These are phyloP conservation scores for Emmonsiellopsis sp. DNA, from an alignment of 2,329 filamentous ascomycete genomes.

Conservation along the genomic window DNA sequence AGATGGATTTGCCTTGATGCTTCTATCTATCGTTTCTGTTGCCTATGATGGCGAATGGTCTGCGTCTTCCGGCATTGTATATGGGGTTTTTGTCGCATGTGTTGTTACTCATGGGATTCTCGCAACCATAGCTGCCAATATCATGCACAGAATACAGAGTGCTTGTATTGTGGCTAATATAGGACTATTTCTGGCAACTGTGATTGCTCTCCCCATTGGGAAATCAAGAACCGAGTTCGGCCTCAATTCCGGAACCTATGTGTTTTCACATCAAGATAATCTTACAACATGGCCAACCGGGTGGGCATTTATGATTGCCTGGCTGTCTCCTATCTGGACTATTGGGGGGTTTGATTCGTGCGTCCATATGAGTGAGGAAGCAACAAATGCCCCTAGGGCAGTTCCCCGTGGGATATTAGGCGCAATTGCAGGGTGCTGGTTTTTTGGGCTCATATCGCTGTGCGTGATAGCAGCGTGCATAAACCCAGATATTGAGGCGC, in stretches of 20 bases:
- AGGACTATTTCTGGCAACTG: constrained; percentile 45
- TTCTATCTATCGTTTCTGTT: constrained; percentile 50
- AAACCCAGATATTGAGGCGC: constrained; percentile 40
- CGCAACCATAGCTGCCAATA: constrained; percentile 42
- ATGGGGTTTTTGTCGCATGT: constrained; percentile 47
- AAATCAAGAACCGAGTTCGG: constrained; percentile 16
- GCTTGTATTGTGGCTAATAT: constrained; percentile 48
- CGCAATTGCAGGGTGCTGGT: constrained; percentile 46
- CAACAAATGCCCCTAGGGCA: constrained; percentile 49
- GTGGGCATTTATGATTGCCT: constrained; percentile 52
- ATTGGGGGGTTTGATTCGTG: constrained; percentile 46
- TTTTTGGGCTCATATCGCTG: constrained; percentile 48
- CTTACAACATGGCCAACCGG: constrained; percentile 49
- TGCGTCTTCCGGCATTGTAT: constrained; percentile 47
- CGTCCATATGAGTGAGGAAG: constrained; percentile 53
- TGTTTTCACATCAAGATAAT: constrained; percentile 50
- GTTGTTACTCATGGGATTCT: constrained; percentile 47
- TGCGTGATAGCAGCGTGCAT: constrained; percentile 52
- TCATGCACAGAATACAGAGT: constrained; percentile 52
- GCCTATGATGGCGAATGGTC: constrained; percentile 47
- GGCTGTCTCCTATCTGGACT: constrained; percentile 55
- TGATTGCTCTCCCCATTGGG: constrained; percentile 49
- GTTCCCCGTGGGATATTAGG: constrained; percentile 52
- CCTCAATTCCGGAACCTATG: constrained; percentile 35
- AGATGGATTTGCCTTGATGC: constrained; percentile 46